Percentiles rank a stretch among this genome's conserved stretches.
Conservation (phyloP, 176 grass and related monocot species). For the Triticum turgidum region DNA sequence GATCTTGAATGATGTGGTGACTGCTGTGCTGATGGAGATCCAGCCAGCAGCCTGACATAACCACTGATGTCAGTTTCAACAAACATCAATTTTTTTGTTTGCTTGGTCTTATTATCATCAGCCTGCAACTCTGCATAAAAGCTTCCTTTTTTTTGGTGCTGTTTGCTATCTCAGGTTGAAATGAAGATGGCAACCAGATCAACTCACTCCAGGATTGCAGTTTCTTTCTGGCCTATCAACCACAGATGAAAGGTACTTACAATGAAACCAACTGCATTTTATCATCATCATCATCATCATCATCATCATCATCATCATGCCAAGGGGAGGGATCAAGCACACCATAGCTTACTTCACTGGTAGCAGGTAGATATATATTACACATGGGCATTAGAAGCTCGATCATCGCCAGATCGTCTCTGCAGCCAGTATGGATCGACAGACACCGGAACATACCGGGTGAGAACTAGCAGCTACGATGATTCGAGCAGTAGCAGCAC, state of each 20-base stretch:
- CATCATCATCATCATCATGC: neutral
- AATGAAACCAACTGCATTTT: neutral
- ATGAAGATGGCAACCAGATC: neutral
- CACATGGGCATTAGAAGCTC: neutral
- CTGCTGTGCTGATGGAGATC: too few species aligned
- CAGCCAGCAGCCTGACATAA: too few species aligned
- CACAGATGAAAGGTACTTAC: neutral
- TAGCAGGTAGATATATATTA: constrained; percentile 16
- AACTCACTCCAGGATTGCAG: neutral
- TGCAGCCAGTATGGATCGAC: neutral
- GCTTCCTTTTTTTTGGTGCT: neutral
- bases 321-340: neutral
- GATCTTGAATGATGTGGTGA: neutral
- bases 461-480: neutral
- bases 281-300: neutral
- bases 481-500: neutral
- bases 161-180: neutral
- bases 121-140: neutral
- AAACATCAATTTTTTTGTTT: neutral
- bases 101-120: neutral
- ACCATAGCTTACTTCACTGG: neutral
- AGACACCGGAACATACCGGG: neutral
- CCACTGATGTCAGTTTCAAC: neutral
- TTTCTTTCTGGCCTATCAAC: neutral
- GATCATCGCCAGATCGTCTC: neutral